These are phyloP conservation scores for Trametes cubensis DNA, from an alignment of 768 basidiomycete species.

Conservation along the genomic window DNA sequence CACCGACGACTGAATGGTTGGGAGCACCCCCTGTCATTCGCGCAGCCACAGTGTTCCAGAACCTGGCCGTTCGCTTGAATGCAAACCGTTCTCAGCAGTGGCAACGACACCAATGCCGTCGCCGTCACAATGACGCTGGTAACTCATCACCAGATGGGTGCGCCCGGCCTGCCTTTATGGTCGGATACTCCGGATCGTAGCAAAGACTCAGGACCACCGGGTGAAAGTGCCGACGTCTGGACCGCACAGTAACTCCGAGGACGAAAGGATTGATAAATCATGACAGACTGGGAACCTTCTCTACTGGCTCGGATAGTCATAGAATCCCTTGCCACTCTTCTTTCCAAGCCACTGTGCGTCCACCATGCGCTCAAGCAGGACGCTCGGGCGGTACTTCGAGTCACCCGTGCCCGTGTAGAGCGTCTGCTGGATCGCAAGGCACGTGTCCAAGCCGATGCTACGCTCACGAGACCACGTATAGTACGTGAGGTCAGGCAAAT, in stretches of 20 bases:
- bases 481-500: neutral
- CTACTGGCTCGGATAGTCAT: conserved; percentile 61
- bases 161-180: neutral
- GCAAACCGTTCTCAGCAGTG: neutral
- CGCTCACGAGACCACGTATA: conserved; percentile 6
- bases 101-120: neutral
- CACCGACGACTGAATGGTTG: conserved; percentile 6
- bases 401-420: conserved; percentile 88
- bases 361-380: conserved; percentile 93
- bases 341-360: conserved; percentile 92
- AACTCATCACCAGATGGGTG: neutral
- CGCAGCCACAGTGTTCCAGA: neutral
- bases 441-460: conserved; percentile 97
- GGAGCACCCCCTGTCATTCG: neutral
- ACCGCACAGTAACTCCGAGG: neutral
- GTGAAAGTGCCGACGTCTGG: neutral
- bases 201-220: neutral
- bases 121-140: conserved; percentile 7
- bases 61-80: neutral
- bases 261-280: neutral
- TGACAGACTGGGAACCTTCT: neutral
- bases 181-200: neutral
- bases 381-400: conserved; percentile 91
- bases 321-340: conserved; percentile 95
- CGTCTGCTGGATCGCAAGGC: conserved; percentile 89